Conservation (phyloP, 257 asterid genomes). For the Hygrophila difformis region DNA sequence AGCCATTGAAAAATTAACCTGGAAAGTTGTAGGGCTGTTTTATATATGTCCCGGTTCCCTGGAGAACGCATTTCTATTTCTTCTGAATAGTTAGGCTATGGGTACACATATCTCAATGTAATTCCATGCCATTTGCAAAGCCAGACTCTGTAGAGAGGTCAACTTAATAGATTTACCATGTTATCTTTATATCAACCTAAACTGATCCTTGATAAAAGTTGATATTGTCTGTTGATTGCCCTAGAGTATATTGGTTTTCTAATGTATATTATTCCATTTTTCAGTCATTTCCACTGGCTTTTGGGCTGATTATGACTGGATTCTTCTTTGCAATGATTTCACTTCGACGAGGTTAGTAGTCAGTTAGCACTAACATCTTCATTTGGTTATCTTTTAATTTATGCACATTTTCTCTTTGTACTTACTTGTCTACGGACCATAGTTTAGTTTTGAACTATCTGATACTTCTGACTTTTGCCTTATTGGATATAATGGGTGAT, state of each 20-base stretch:
- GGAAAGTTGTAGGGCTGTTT: no score
- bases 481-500: conserved; percentile 2
- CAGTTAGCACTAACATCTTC: conserved; percentile 4
- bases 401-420: conserved; percentile 9
- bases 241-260: conserved; percentile 9
- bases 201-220: not conserved
- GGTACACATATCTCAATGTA: not conserved
- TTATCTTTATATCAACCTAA: not conserved
- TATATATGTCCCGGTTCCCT: not conserved
- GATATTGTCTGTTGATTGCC: not conserved
- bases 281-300: conserved; percentile 90
- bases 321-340: conserved; percentile 69
- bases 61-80: not conserved
- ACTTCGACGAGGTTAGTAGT: conserved; percentile 75
- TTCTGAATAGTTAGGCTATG: not conserved
- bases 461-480: no score
- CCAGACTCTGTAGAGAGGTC: no score
- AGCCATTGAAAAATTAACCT: no score
- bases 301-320: conserved; percentile 52
- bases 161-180: not conserved
- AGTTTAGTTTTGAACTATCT: not conserved
- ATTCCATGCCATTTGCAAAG: no score
- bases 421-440: not conserved
- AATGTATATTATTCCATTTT: conserved; percentile 10
- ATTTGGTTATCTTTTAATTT: conserved; percentile 5